These are phyloP conservation scores for Leucosporidium creatinivorum DNA, from an alignment of 768 basidiomycete genomes.

Conservation along the genomic window DNA sequence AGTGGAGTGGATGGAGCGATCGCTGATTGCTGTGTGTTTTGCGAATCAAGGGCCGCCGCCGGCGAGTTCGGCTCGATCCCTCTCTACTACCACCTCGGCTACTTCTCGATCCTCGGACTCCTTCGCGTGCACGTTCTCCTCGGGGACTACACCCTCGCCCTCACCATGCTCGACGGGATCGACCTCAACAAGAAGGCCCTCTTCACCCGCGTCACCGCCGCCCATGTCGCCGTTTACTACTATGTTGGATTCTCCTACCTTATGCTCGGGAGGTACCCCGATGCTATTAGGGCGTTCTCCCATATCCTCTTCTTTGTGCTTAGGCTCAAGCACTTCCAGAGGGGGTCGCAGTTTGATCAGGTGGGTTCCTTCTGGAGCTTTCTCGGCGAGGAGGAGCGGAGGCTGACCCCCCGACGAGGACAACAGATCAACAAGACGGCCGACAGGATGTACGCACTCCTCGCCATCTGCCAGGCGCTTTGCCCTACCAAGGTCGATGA, in stretches of 20 bases:
- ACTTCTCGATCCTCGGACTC: conserved; percentile 92
- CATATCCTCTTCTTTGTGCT: conserved; percentile 74
- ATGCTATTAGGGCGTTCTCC: conserved; percentile 89
- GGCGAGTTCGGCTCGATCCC: conserved; percentile 88
- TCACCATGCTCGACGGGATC: conserved; percentile 90
- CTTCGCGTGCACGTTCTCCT: conserved; percentile 91
- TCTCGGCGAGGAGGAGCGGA: neutral
- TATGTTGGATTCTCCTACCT: conserved; percentile 96
- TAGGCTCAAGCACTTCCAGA: conserved; percentile 94
- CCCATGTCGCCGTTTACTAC: conserved; percentile 89
- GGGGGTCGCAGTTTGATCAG: conserved; percentile 95
- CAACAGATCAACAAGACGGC: conserved; percentile 88
- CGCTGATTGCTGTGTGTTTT: neutral
- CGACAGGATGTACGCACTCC: conserved; percentile 93
- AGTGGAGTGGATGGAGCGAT: neutral
- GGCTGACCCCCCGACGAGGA: neutral
- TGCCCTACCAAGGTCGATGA: conserved; percentile 73
- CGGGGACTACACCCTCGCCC: conserved; percentile 87
- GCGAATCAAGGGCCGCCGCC: conserved; percentile 59
- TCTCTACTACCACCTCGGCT: conserved; percentile 88
- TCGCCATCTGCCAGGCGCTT: conserved; percentile 85
- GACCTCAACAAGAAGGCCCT: conserved; percentile 67
- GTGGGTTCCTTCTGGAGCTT: conserved; percentile 42
- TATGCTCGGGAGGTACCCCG: conserved; percentile 86
- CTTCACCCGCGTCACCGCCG: conserved; percentile 76